A percentile compares a stretch with the other conserved stretches of the same genome.
phyloP scores from a whole-genome alignment of 305 asterid genomes.

The Plantago lanceolata region DNA sequence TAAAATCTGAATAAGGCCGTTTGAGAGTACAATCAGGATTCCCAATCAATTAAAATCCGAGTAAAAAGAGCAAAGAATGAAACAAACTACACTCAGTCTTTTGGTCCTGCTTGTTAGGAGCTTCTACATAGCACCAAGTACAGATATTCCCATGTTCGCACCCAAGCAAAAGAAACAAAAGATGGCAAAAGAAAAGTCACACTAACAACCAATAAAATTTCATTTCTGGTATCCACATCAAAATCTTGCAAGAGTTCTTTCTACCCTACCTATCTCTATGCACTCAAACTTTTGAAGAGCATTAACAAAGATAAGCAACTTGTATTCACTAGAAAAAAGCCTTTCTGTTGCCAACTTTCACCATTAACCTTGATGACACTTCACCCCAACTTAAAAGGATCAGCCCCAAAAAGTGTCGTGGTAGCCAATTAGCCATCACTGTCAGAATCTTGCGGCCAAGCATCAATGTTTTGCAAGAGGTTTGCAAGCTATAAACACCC shows the following conservation, averaged over 20 bases:
- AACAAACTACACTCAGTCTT: not conserved
- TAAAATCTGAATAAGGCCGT: not conserved
- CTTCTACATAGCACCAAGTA: too few relatives aligned
- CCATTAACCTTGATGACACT: not conserved
- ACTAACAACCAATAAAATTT: not conserved
- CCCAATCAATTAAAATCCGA: not conserved
- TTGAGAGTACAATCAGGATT: conserved; percentile 6
- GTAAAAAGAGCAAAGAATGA: not conserved
- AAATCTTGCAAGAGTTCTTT: not conserved
- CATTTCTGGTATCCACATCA: not conserved
- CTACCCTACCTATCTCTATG: not conserved
- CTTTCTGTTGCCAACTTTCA: not conserved
- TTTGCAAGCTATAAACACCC: conserved; percentile 3
- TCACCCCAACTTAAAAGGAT: not conserved
- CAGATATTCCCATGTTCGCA: not conserved
- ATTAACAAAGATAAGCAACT: not conserved
- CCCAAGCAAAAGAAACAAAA: not conserved
- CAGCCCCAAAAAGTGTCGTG: not conserved
- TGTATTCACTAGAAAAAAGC: not conserved
- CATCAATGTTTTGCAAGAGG: not conserved
- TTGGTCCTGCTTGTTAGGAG: not conserved
- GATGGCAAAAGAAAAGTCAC: not conserved
- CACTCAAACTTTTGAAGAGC: not conserved
- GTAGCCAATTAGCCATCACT: not conserved
- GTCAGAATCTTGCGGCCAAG: not conserved